Evolutionary conservation across 208 protist genomes (phyloP).

Genomic region (Trypanosoma caninum): DNA sequence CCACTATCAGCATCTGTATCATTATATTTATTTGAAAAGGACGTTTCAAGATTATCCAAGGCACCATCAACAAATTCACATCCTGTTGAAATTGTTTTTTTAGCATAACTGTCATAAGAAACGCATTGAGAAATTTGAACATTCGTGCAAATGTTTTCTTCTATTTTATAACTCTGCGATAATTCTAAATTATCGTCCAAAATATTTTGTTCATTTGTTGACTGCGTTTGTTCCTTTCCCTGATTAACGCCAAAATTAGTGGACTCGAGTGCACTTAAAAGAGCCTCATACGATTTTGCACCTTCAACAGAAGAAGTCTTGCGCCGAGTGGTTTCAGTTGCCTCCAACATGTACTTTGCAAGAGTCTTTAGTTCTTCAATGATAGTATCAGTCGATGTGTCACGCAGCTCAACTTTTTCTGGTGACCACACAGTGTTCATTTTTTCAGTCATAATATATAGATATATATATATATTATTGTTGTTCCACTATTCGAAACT

Average conservation of each 20-base stretch:
- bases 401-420: slow-evolving; percentile 2
- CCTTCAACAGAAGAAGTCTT: slow-evolving; percentile 43
- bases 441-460: too few relatives aligned
- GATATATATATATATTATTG: too few relatives aligned
- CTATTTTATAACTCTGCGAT: background rate
- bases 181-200: background rate
- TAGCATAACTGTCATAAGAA: background rate
- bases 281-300: slow-evolving; percentile 60
- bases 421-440: slow-evolving; percentile 4
- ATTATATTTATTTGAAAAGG: background rate
- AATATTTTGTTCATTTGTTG: slow-evolving; percentile 1
- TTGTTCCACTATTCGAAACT: background rate
- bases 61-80: background rate
- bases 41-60: slow-evolving; percentile 6
- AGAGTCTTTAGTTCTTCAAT: slow-evolving; percentile 82
- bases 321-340: slow-evolving; percentile 61
- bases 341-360: slow-evolving; percentile 83
- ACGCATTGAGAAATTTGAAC: too few relatives aligned
- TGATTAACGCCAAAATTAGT: background rate
- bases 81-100: background rate
- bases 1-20: background rate
- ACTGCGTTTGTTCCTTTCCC: background rate
- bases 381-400: slow-evolving; percentile 54
- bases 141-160: too few relatives aligned
- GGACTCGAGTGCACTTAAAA: slow-evolving; percentile 57